Percentiles rank a stretch among this genome's conserved stretches.
phyloP scores from a whole-genome alignment of 352 stramenopile genomes.

The Phytophthora hibernalis region DNA sequence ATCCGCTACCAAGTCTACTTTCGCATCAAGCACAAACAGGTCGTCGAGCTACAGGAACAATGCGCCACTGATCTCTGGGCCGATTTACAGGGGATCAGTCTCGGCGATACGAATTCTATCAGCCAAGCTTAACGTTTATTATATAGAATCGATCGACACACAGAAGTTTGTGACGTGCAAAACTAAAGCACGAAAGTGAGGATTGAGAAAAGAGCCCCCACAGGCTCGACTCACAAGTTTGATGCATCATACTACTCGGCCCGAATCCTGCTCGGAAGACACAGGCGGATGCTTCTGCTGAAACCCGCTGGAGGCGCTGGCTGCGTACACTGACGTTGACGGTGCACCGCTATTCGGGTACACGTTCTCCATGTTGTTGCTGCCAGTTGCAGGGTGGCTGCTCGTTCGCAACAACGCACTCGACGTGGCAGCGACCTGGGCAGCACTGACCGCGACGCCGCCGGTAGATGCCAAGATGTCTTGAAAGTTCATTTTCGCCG shows the following conservation, averaged over 20 bases:
- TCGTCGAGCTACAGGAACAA: constrained; percentile 42
- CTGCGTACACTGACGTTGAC: constrained; percentile 29
- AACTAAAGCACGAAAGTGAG: constrained; percentile 29
- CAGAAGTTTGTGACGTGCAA: constrained; percentile 18
- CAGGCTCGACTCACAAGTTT: constrained; percentile 34
- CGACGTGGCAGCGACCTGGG: constrained; percentile 18
- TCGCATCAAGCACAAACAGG: constrained; percentile 75
- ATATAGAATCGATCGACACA: constrained; percentile 36
- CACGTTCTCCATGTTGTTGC: constrained; percentile 56
- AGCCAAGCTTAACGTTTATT: constrained; percentile 38
- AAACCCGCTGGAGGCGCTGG: constrained; percentile 24
- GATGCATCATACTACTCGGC: constrained; percentile 60
- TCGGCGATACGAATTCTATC: constrained; percentile 30
- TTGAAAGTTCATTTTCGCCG: constrained; percentile 89
- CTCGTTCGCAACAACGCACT: constrained; percentile 22
- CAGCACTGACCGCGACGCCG: constrained; percentile 13
- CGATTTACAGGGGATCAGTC: constrained; percentile 62
- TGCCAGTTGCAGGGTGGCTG: constrained; percentile 16
- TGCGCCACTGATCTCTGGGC: constrained; percentile 48
- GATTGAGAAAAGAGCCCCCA: constrained; percentile 9
- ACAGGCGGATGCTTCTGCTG: constrained; percentile 30
- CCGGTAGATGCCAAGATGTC: constrained; percentile 80
- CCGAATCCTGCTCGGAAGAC: constrained; percentile 35
- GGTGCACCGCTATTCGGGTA: constrained; percentile 47
- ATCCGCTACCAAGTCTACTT: constrained; percentile 89